phyloP scores from a whole-genome alignment of 1,139 yeast species.

The Petasospora fabianii region DNA sequence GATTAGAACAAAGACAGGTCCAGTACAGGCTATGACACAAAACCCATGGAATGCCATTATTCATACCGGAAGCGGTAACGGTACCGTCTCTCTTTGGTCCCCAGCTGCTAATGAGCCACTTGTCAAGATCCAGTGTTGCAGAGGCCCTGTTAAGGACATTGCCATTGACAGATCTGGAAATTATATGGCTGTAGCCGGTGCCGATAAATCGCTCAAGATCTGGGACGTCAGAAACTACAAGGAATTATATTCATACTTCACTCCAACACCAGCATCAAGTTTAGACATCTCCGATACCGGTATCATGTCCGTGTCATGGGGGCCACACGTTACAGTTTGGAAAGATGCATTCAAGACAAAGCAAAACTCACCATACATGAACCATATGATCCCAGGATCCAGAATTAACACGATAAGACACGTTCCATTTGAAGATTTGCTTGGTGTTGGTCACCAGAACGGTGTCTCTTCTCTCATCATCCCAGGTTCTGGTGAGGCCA shows the following conservation, averaged over 20 bases:
- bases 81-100: conserved; percentile 91
- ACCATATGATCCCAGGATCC: conserved; percentile 78
- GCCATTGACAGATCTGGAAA: conserved; percentile 90
- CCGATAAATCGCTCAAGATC: conserved; percentile 78
- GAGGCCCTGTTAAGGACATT: conserved; percentile 85
- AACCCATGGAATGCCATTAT: conserved; percentile 96
- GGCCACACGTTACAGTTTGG: conserved; percentile 90
- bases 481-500: conserved; percentile 99
- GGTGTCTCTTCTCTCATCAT: conserved; percentile 81
- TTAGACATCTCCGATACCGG: conserved; percentile 86
- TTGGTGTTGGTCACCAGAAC: conserved; percentile 79
- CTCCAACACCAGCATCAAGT: conserved; percentile 84
- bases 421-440: conserved; percentile 94
- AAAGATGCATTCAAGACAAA: conserved; percentile 59
- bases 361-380: conserved; percentile 80
- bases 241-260: conserved; percentile 56
- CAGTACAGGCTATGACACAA: conserved; percentile 82
- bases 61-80: conserved; percentile 92
- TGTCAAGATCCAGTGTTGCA: conserved; percentile 72
- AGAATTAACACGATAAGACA: conserved; percentile 63
- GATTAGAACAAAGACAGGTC: conserved; percentile 82
- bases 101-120: conserved; percentile 86
- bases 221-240: conserved; percentile 92
- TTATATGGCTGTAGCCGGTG: conserved; percentile 92
- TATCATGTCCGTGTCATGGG: conserved; percentile 85